Percentiles rank a stretch among this genome's conserved stretches.
These are phyloP conservation scores for Sarcomyxa edulis DNA, from an alignment of 768 basidiomycete species.

Conservation along the genomic window DNA sequence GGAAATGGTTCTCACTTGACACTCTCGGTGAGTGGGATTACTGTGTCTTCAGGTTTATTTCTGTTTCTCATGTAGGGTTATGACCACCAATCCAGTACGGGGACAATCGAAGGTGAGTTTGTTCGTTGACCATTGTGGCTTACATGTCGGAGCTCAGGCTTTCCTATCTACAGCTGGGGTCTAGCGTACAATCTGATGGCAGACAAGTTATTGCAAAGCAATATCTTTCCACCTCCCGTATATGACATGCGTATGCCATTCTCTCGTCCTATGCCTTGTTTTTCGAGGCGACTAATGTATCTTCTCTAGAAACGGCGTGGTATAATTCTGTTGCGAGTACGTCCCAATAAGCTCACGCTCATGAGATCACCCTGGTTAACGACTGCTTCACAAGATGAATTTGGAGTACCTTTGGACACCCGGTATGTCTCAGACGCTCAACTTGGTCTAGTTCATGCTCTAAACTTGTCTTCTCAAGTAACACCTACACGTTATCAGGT, in stretches of 20 bases:
- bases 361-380: not conserved
- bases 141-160: not conserved
- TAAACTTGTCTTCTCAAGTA: constrained; percentile 17
- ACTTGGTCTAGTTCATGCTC: not conserved
- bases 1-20: no score
- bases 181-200: constrained; percentile 60
- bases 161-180: constrained; percentile 38
- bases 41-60: not conserved
- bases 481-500: constrained; percentile 56
- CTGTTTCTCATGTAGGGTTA: constrained; percentile 30
- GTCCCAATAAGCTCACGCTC: constrained; percentile 8
- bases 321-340: constrained; percentile 41
- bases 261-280: constrained; percentile 2
- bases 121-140: constrained; percentile 25
- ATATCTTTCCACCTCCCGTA: constrained; percentile 44
- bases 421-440: not conserved
- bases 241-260: constrained; percentile 46
- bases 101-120: no score
- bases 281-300: not conserved
- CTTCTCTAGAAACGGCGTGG: constrained; percentile 39
- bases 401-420: constrained; percentile 45
- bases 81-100: no score
- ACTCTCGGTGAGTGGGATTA: constrained; percentile 37
- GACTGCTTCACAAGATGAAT: constrained; percentile 25
- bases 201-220: constrained; percentile 50